A percentile compares a stretch with the other conserved stretches of the same genome.
phyloP scores from a whole-genome alignment of 2,329 filamentous ascomycete species.

The Aspergillus nomiae region DNA sequence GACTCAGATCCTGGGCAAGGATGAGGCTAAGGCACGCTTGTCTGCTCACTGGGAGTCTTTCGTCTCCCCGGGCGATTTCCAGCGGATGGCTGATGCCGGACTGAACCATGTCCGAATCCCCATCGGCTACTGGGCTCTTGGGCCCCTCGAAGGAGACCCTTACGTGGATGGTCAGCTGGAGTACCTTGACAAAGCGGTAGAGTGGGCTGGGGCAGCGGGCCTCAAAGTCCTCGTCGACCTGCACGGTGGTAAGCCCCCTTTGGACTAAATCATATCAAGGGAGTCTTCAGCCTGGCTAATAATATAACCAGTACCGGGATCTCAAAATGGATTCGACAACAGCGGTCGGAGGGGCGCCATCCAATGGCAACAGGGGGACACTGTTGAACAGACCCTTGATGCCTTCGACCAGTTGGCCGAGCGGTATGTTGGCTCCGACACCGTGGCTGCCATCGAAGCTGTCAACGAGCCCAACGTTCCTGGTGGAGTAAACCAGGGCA shows the following conservation, averaged over 20 bases:
- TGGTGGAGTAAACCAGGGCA: constrained; percentile 44
- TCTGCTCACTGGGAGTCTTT: constrained; percentile 62
- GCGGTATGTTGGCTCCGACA: constrained; percentile 61
- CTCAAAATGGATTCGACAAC: constrained; percentile 70
- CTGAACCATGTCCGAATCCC: constrained; percentile 68
- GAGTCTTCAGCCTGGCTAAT: constrained; percentile 6
- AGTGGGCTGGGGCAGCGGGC: constrained; percentile 60
- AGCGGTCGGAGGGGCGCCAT: constrained; percentile 53
- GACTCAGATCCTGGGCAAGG: constrained; percentile 51
- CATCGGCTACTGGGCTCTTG: constrained; percentile 66
- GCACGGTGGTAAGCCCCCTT: constrained; percentile 59
- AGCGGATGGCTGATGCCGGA: constrained; percentile 56
- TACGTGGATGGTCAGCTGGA: constrained; percentile 65
- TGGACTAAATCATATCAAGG: no score
- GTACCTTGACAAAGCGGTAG: constrained; percentile 58
- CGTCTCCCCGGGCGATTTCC: constrained; percentile 58
- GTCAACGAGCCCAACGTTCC: constrained; percentile 46
- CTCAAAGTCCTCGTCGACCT: constrained; percentile 69
- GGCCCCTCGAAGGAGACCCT: constrained; percentile 56
- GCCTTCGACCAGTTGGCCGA: constrained; percentile 60
- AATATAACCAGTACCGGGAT: constrained; percentile 52
- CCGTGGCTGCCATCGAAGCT: constrained; percentile 56
- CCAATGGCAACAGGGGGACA: constrained; percentile 42
- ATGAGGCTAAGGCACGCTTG: constrained; percentile 51
- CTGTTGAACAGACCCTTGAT: constrained; percentile 45